These are phyloP conservation scores for Debaryomyces psychrophilus DNA, from an alignment of 1,139 yeast genomes.

Conservation along the genomic window DNA sequence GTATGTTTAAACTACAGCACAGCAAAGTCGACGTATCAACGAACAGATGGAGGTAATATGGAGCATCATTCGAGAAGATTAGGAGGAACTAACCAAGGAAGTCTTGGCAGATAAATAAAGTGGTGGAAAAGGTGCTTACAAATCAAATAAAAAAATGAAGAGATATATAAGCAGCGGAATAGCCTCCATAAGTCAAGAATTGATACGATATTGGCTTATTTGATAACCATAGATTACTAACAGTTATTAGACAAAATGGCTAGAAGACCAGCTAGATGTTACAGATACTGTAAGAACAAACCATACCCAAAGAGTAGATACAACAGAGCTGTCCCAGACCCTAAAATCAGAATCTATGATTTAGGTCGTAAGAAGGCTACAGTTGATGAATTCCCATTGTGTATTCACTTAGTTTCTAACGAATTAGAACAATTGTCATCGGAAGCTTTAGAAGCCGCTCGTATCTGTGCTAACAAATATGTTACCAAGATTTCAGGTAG, in stretches of 20 bases:
- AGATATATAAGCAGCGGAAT: neutral
- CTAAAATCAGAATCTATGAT: slow-evolving; percentile 98
- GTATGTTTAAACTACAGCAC: slow-evolving; percentile 1
- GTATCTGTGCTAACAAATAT: slow-evolving; percentile 99
- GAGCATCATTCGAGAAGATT: neutral
- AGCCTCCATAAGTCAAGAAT: neutral
- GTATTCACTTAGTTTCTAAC: slow-evolving; percentile 98
- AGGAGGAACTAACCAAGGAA: neutral
- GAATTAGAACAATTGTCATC: slow-evolving; percentile 99
- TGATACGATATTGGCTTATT: neutral
- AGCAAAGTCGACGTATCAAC: neutral
- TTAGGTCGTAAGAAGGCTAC: slow-evolving; percentile 99
- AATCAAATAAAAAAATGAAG: slow-evolving; percentile 4
- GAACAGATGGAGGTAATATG: neutral
- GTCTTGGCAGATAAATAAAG: neutral
- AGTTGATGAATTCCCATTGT: slow-evolving; percentile 99
- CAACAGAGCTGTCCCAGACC: slow-evolving; percentile 99
- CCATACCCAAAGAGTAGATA: slow-evolving; percentile 99
- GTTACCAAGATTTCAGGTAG: slow-evolving; percentile 97
- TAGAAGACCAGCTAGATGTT: slow-evolving; percentile 99
- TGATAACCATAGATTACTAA: slow-evolving; percentile 30
- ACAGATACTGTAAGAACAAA: slow-evolving; percentile 99
- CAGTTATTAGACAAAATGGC: slow-evolving; percentile 76
- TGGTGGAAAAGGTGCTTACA: neutral
- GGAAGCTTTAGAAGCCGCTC: slow-evolving; percentile 99